phyloP scores from a whole-genome alignment of 148 eudicot genomes.

The Suaeda aralocaspica region DNA sequence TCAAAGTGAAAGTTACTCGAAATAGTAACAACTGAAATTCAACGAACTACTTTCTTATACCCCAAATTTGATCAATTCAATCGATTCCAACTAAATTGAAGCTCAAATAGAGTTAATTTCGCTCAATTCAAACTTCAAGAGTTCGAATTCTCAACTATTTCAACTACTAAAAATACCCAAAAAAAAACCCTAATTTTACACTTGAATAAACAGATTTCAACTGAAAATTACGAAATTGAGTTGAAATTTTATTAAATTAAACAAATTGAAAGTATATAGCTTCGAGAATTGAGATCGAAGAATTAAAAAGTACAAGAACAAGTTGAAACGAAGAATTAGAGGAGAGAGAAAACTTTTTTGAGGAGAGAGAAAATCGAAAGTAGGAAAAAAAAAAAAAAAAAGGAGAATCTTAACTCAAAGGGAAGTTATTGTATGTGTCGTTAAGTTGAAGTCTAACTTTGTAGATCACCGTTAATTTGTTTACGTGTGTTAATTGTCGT shows the following conservation, averaged over 20 bases:
- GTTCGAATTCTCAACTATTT: slow-evolving; percentile 9
- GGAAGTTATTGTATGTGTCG: neutral
- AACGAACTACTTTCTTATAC: neutral
- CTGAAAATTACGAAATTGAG: neutral
- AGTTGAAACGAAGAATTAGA: slow-evolving; percentile 10
- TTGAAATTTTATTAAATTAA: neutral
- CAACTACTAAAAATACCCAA: slow-evolving; percentile 5
- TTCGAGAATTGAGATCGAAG: slow-evolving; percentile 24
- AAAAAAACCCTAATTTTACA: slow-evolving; percentile 24
- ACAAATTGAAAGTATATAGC: neutral
- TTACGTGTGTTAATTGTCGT: neutral
- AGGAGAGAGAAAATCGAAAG: slow-evolving; percentile 15
- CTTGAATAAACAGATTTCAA: neutral
- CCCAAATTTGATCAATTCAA: slow-evolving; percentile 12
- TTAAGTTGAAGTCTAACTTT: neutral
- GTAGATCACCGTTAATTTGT: slow-evolving; percentile 14
- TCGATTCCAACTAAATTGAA: neutral
- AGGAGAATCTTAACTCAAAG: neutral
- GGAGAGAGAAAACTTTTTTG: slow-evolving; percentile 13
- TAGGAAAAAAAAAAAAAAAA: neutral
- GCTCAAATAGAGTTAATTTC: slow-evolving; percentile 4
- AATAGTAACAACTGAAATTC: slow-evolving; percentile 17
- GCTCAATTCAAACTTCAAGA: slow-evolving; percentile 7
- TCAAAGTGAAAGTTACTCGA: neutral
- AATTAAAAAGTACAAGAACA: slow-evolving; percentile 5